Percentiles rank a stretch among this genome's conserved stretches.
Evolutionary conservation across 2,329 filamentous ascomycete genomes (phyloP).

Genomic region (Emergomyces africanus): DNA sequence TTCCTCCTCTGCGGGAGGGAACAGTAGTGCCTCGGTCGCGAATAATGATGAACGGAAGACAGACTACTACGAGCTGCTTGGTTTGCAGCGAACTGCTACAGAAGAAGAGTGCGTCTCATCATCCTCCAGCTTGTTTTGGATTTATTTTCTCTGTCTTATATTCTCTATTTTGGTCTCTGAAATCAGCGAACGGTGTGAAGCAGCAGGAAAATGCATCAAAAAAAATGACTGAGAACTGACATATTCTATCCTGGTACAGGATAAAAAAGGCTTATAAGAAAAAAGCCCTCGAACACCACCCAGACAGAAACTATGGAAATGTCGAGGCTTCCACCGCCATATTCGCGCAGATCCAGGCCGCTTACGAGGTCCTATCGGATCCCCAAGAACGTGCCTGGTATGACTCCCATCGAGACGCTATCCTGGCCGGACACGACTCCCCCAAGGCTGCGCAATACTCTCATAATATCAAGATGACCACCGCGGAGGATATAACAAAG

Average conservation of each 20-base stretch:
- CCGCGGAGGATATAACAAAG: slow-evolving; percentile 62
- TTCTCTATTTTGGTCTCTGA: neutral
- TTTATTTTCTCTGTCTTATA: neutral
- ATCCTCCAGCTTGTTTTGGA: neutral
- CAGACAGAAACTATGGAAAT: slow-evolving; percentile 83
- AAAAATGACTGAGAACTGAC: slow-evolving; percentile 2
- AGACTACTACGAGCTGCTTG: slow-evolving; percentile 63
- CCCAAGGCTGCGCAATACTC: slow-evolving; percentile 43
- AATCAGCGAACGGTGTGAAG: neutral
- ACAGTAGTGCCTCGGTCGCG: slow-evolving; percentile 7
- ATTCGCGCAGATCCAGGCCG: slow-evolving; percentile 85
- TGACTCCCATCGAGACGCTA: slow-evolving; percentile 80
- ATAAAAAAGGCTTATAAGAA: slow-evolving; percentile 88
- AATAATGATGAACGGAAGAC: slow-evolving; percentile 16
- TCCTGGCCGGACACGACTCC: slow-evolving; percentile 52
- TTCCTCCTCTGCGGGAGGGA: slow-evolving; percentile 21
- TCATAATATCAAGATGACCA: slow-evolving; percentile 61
- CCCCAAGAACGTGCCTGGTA: slow-evolving; percentile 96
- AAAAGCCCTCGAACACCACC: slow-evolving; percentile 87
- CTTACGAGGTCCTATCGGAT: slow-evolving; percentile 93
- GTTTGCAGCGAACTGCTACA: slow-evolving; percentile 56
- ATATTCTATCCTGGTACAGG: slow-evolving; percentile 30
- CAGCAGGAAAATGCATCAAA: neutral
- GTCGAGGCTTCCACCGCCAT: slow-evolving; percentile 68
- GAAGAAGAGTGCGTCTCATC: slow-evolving; percentile 58